Conservation (phyloP, 2,329 filamentous ascomycete genomes). For the Zalaria sp. region DNA sequence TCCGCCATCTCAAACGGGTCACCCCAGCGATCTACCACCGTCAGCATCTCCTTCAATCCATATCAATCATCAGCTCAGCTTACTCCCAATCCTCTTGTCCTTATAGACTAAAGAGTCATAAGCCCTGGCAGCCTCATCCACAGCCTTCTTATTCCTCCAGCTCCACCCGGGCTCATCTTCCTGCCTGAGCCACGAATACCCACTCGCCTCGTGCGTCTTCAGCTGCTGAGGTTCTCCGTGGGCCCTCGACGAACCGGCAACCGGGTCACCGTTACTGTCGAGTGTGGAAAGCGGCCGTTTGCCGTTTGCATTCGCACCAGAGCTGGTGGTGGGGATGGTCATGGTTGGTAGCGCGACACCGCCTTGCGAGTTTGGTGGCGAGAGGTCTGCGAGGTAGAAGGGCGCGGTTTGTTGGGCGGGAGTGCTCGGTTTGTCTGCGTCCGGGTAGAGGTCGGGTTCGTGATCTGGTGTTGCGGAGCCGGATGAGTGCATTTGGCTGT, state of each 20-base stretch:
- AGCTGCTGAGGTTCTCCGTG: slow-evolving; percentile 1
- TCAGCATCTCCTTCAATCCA: neutral
- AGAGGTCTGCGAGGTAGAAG: slow-evolving; percentile 29
- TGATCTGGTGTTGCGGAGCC: slow-evolving; percentile 20
- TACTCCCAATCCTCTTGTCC: slow-evolving; percentile 21
- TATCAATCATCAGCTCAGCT: too few species aligned
- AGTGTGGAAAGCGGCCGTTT: slow-evolving; percentile 22
- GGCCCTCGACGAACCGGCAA: neutral
- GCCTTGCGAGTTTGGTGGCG: slow-evolving; percentile 39
- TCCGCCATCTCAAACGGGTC: slow-evolving; percentile 20
- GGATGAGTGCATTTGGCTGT: slow-evolving; percentile 41
- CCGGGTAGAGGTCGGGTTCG: too few species aligned
- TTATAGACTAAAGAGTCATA: slow-evolving; percentile 37
- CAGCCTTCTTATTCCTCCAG: slow-evolving; percentile 43
- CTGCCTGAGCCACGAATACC: slow-evolving; percentile 19
- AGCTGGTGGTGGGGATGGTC: slow-evolving; percentile 9
- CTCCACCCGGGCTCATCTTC: slow-evolving; percentile 33
- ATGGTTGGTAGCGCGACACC: slow-evolving; percentile 9
- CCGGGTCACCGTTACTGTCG: slow-evolving; percentile 14
- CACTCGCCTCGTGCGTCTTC: slow-evolving; percentile 14
- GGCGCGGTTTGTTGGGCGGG: slow-evolving; percentile 13
- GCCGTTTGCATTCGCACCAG: slow-evolving; percentile 20
- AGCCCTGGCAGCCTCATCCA: slow-evolving; percentile 39
- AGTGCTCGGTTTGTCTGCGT: slow-evolving; percentile 25
- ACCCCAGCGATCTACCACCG: slow-evolving; percentile 16